Conservation (phyloP, 1,284 basidiomycete species). For the Naganishia sp. region DNA sequence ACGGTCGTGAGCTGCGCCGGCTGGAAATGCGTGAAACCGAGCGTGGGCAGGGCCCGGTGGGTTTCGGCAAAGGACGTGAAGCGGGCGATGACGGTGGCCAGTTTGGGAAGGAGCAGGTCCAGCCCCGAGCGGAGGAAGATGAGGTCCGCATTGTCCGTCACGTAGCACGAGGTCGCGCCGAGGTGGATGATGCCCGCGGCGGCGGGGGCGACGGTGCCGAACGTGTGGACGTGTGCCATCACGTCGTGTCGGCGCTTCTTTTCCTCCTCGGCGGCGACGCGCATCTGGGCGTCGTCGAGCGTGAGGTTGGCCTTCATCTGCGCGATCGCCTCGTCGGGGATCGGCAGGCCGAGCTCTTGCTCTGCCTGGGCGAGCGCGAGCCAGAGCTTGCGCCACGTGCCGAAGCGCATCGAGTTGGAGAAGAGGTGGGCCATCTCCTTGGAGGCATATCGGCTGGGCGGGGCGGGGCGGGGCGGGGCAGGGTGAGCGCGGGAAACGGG, state of each 20-base stretch:
- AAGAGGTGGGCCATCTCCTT: conserved; percentile 98
- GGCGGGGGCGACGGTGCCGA: conserved; percentile 88
- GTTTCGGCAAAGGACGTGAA: conserved; percentile 73
- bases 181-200: conserved; percentile 98
- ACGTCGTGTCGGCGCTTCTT: conserved; percentile 98
- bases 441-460: conserved; percentile 88
- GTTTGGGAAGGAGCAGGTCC: conserved; percentile 79
- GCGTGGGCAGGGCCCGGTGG: conserved; percentile 77
- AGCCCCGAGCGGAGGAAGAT: conserved; percentile 92
- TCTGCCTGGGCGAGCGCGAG: conserved; percentile 94
- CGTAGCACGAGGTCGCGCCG: conserved; percentile 97
- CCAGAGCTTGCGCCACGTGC: conserved; percentile 97
- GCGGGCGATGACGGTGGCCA: conserved; percentile 85
- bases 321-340: conserved; percentile 85
- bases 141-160: conserved; percentile 97
- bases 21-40: conserved; percentile 99
- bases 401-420: conserved; percentile 87
- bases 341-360: conserved; percentile 88
- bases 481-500: not conserved
- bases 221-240: conserved; percentile 99
- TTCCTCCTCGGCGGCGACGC: conserved; percentile 88
- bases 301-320: conserved; percentile 93
- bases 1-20: conserved; percentile 98
- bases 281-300: conserved; percentile 86
- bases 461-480: not conserved